Conservation (phyloP, 2,329 filamentous ascomycete species). For the Alternaria sp. region DNA sequence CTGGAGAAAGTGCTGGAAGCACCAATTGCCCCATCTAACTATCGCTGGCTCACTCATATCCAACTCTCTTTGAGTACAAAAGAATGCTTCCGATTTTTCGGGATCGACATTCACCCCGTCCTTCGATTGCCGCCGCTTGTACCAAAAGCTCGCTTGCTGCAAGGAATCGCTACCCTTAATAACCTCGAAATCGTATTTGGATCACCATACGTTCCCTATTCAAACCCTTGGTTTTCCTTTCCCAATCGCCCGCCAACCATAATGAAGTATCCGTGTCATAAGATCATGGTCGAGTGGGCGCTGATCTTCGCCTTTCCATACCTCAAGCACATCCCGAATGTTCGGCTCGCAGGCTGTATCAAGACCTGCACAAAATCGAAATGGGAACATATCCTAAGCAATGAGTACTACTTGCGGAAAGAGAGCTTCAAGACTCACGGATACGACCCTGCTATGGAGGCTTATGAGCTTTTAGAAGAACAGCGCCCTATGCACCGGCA, state of each 20-base stretch:
- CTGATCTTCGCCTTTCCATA: slow-evolving; percentile 7
- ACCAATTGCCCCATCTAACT: no score
- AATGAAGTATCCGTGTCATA: neutral
- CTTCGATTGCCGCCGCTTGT: no score
- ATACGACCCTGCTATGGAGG: neutral
- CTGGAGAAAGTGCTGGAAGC: no score
- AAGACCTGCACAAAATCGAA: neutral
- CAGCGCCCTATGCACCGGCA: neutral
- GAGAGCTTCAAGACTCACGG: neutral
- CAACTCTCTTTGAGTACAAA: no score
- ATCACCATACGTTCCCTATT: neutral
- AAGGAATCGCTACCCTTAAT: no score
- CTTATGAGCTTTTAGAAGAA: neutral
- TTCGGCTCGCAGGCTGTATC: slow-evolving; percentile 9
- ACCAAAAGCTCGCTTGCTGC: no score
- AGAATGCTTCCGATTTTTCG: no score
- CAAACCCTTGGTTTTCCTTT: no score
- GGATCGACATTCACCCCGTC: no score
- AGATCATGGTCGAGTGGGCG: slow-evolving; percentile 7
- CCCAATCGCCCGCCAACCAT: no score
- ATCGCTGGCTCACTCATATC: no score
- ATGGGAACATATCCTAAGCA: neutral
- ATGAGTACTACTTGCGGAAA: neutral
- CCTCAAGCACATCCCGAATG: slow-evolving; percentile 10
- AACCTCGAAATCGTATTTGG: neutral